These are phyloP conservation scores for Cyclospora cayetanensis DNA, from an alignment of 169 alveolate genomes.

Conservation along the genomic window DNA sequence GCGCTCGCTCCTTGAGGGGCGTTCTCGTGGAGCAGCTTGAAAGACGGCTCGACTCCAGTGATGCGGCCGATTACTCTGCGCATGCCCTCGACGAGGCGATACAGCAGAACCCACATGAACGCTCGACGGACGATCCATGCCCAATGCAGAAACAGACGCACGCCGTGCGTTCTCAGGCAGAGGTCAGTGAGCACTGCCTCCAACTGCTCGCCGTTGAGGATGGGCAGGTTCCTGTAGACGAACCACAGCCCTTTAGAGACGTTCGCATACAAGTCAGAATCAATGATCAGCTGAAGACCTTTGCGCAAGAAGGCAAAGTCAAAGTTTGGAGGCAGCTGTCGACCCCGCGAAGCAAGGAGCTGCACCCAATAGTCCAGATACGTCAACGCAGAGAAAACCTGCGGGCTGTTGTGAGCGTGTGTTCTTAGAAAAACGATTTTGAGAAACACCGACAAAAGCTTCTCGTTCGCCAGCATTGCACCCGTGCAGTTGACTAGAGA, in stretches of 20 bases:
- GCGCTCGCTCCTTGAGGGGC: neutral
- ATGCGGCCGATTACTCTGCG: slow-evolving; percentile 58
- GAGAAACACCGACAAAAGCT: slow-evolving; percentile 70
- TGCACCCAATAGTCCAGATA: slow-evolving; percentile 75
- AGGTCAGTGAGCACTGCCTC: slow-evolving; percentile 19
- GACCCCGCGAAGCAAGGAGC: slow-evolving; percentile 46
- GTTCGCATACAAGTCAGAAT: slow-evolving; percentile 62
- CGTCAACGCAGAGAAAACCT: slow-evolving; percentile 72
- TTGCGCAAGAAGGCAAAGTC: slow-evolving; percentile 66
- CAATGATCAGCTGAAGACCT: slow-evolving; percentile 64
- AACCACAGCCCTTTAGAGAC: slow-evolving; percentile 74
- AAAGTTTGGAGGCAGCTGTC: slow-evolving; percentile 71
- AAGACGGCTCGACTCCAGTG: slow-evolving; percentile 7
- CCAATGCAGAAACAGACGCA: slow-evolving; percentile 70
- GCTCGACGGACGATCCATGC: slow-evolving; percentile 74
- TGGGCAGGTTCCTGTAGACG: slow-evolving; percentile 66
- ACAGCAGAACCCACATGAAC: slow-evolving; percentile 73
- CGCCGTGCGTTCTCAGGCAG: neutral
- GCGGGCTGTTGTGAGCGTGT: slow-evolving; percentile 57
- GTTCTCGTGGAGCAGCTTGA: neutral
- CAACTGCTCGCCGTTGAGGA: slow-evolving; percentile 64
- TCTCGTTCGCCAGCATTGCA: slow-evolving; percentile 71
- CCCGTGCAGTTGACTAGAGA: slow-evolving; percentile 71
- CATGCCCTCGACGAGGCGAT: slow-evolving; percentile 71
- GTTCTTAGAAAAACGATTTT: slow-evolving; percentile 67